These are phyloP conservation scores for Xylaria longipes DNA, from an alignment of 495 filamentous ascomycete species.

Conservation along the genomic window DNA sequence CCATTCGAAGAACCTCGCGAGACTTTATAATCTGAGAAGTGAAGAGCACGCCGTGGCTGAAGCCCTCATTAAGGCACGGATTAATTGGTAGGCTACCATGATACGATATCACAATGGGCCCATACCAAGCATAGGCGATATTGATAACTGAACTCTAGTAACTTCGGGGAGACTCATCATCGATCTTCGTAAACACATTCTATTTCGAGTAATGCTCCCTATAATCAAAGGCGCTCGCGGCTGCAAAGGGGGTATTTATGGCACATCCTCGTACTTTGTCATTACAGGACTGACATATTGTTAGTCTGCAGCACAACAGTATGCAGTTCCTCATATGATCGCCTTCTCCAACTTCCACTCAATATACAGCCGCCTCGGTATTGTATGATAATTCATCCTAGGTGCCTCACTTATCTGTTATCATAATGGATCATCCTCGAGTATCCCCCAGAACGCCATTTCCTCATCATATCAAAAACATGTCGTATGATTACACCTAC, in stretches of 20 bases:
- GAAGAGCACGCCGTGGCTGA: neutral
- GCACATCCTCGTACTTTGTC: neutral
- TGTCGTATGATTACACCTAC: constrained; percentile 24
- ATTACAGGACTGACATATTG: neutral
- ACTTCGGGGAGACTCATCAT: neutral
- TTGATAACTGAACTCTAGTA: neutral
- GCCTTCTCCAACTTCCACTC: neutral
- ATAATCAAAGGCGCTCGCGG: neutral
- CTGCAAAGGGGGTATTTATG: neutral
- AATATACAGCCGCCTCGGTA: neutral
- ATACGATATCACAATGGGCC: too few relatives aligned
- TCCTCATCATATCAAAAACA: constrained; percentile 2
- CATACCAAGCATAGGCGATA: neutral
- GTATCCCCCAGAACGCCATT: constrained; percentile 24
- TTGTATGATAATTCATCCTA: neutral
- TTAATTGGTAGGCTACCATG: neutral
- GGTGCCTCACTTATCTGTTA: neutral
- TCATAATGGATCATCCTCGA: constrained; percentile 1
- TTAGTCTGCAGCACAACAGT: neutral
- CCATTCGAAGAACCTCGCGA: neutral
- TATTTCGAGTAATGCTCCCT: neutral
- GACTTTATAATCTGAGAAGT: neutral
- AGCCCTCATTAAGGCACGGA: neutral
- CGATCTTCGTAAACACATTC: neutral
- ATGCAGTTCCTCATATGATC: neutral